Conservation (phyloP, 768 basidiomycete genomes). For the Lactarius evosmus region DNA sequence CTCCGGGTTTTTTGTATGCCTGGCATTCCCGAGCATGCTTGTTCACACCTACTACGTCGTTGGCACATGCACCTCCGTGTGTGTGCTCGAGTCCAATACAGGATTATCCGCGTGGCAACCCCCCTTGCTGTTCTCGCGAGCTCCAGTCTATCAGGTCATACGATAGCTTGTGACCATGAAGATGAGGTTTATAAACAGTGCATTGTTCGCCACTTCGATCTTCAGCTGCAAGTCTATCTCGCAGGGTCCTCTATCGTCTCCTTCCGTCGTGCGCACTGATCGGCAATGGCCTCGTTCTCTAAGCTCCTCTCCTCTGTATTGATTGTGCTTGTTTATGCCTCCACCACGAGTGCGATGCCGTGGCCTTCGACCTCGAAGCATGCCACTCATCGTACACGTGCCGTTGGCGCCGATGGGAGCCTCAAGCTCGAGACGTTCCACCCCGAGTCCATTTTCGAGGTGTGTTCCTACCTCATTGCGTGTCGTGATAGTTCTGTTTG, state of each 20-base stretch:
- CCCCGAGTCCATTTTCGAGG: constrained; percentile 32
- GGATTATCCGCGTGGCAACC: neutral
- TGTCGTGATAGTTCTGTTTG: neutral
- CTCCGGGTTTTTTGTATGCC: neutral
- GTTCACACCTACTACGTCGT: neutral
- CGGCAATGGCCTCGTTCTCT: constrained; percentile 26
- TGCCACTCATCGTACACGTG: constrained; percentile 29
- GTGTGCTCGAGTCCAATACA: neutral
- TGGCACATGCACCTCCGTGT: neutral
- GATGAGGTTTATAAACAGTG: neutral
- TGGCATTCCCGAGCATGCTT: neutral
- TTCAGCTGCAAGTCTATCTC: neutral
- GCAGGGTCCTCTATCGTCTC: neutral
- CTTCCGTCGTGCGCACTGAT: neutral
- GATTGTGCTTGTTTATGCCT: constrained; percentile 30
- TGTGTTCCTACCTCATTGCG: constrained; percentile 5
- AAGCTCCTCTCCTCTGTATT: constrained; percentile 30
- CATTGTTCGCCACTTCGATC: neutral
- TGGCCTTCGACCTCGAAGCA: constrained; percentile 27
- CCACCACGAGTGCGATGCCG: constrained; percentile 28
- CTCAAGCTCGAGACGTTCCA: constrained; percentile 32
- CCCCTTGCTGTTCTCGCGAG: neutral
- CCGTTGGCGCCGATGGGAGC: constrained; percentile 20
- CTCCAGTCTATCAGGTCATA: neutral
- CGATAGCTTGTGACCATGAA: neutral